A percentile compares a stretch with the other conserved stretches of the same genome.
Conservation (phyloP, 2,329 filamentous ascomycete species). For the Periconia sp. region DNA sequence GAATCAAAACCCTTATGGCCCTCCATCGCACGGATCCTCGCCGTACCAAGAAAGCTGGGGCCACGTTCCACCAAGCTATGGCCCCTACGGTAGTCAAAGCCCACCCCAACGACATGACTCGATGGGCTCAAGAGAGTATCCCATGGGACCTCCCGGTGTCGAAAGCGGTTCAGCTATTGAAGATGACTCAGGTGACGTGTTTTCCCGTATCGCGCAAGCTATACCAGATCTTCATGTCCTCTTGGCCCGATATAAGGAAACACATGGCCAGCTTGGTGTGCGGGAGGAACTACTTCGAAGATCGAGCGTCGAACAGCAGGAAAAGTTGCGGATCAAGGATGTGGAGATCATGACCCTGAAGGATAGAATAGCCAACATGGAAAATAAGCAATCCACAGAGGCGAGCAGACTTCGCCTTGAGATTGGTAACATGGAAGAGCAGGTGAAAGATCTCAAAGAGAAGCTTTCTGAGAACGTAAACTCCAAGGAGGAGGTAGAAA, state of each 20-base stretch:
- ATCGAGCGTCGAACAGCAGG: conserved; percentile 56
- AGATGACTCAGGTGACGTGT: conserved; percentile 45
- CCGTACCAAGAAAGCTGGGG: conserved; percentile 45
- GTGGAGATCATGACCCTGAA: conserved; percentile 59
- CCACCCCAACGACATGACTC: conserved; percentile 46
- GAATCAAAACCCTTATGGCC: conserved; percentile 38
- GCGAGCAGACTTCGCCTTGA: conserved; percentile 58
- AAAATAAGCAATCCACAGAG: conserved; percentile 58
- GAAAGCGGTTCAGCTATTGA: conserved; percentile 42
- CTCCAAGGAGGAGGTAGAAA: conserved; percentile 47
- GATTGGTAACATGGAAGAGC: conserved; percentile 58
- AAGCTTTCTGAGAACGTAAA: conserved; percentile 52
- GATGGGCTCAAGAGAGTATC: conserved; percentile 42
- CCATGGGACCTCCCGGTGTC: conserved; percentile 30
- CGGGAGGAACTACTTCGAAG: conserved; percentile 58
- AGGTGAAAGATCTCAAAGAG: conserved; percentile 58
- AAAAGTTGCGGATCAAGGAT: conserved; percentile 59
- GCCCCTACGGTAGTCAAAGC: conserved; percentile 38
- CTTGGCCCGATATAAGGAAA: conserved; percentile 56
- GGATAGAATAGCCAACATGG: conserved; percentile 56
- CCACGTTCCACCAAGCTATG: conserved; percentile 42
- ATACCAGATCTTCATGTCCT: conserved; percentile 47
- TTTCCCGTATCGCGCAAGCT: conserved; percentile 45
- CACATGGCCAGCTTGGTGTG: conserved; percentile 56
- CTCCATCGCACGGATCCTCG: conserved; percentile 43